Percentiles rank a stretch among this genome's conserved stretches.
Conservation (phyloP, 2,329 filamentous ascomycete species). For the Onygena corvina region DNA sequence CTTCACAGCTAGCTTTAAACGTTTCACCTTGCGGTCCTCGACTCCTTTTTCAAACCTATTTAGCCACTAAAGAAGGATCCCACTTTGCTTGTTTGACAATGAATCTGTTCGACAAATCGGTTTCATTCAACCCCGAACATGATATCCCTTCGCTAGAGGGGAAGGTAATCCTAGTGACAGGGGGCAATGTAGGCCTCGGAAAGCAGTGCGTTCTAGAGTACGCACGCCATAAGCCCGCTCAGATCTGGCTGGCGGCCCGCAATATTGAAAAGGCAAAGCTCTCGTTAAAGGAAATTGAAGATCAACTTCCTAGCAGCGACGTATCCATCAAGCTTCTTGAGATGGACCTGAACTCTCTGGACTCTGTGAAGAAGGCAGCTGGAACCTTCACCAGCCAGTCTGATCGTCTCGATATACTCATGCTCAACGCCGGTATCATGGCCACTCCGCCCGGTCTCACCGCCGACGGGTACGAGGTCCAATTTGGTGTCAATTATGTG, state of each 20-base stretch:
- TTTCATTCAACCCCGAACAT: conserved; percentile 32
- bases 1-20: no score
- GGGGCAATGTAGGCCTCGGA: conserved; percentile 39
- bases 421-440: conserved; percentile 40
- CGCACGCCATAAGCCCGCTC: conserved; percentile 39
- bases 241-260: conserved; percentile 45
- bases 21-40: no score
- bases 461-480: conserved; percentile 33
- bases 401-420: conserved; percentile 34
- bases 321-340: conserved; percentile 35
- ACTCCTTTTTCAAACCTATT: no score
- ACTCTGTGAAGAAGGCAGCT: conserved; percentile 37
- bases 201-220: conserved; percentile 38
- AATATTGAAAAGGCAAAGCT: conserved; percentile 33
- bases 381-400: conserved; percentile 29
- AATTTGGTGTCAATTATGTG: conserved; percentile 38
- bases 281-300: conserved; percentile 32
- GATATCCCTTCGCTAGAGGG: conserved; percentile 37
- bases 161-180: conserved; percentile 43
- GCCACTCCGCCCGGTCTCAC: conserved; percentile 29
- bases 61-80: no score
- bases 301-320: conserved; percentile 19
- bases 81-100: no score
- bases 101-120: no score
- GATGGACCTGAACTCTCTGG: conserved; percentile 41